Base-by-base conservation (phyloP, 805 yeast species). In the Kodamaea neixiangensis region DNA sequence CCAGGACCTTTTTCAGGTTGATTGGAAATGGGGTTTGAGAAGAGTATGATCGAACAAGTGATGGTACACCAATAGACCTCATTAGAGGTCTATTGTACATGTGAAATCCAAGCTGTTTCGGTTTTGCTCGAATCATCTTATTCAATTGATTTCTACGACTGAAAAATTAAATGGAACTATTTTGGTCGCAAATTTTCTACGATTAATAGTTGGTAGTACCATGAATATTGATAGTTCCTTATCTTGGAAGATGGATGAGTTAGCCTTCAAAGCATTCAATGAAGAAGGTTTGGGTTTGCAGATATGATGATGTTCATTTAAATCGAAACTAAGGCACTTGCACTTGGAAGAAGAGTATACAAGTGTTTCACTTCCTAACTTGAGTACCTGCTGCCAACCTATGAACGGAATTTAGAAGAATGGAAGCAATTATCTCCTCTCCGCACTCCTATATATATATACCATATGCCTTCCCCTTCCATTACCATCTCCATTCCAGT, bases 1-100 rank as follows among this genome's bases (percentile, higher is more conserved):
- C 61, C 47, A 65, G 63, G 13, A 52, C 50, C 18, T 62, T 65
- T 47, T 67, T 68, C 46, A 67, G 64, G 50, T 65, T 68, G 14
- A 71, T 57, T 7, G 75, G 75, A 51, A 72, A 73, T 18, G 77
- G 76, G 7, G 7, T 37, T 37, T 37, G 41, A 14, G 41, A 25
- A 9, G 31, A 37, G 21, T 37, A 37, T 10, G 21, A 17, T 37
- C 41, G n/a, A 11, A 37, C 4, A 13, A 37, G 41, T 15, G 21
- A 11, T 7, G 41, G 41, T 6, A 37, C 21, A 15, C 41, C 41
- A 5, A 37, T 17, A 17, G 41, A 5, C 19, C 21, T 37, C 7
- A 37, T 13, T 17, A 37, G 15, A 37, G 19, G 19, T 11, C 21
- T 11, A 37, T 7, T 25, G 21, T 15, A 37, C 19, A 19, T 19